Evolutionary conservation across 371 early-diverging fungal genomes (phyloP), one percentile per base, ranked within the genome.

Genomic region (Pancytospora epiphaga): DNA sequence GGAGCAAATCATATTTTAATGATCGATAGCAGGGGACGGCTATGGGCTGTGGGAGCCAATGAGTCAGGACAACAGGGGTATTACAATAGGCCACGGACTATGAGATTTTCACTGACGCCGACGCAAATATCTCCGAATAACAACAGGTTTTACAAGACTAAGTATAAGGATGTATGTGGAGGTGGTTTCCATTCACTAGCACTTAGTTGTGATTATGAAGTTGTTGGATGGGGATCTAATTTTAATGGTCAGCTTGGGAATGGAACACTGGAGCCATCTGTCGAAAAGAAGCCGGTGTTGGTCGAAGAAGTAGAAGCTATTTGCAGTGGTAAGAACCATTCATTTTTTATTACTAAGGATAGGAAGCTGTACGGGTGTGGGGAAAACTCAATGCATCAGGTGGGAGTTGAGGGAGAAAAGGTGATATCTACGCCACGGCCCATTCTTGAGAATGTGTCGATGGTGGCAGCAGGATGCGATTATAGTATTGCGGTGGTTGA

Each of bases 21-120:
- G 1, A 73, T 93, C 38, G 85, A 89, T 15, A 77, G 47, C 57
- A 84, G 85, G 27, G 89, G 90, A 49, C 79, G 77, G 43, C 85
- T 95, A 12, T 92, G 85, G 77, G 85, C 88, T 12, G 93, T 91
- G 91, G 98, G 96, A 36, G 87, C 87, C 75, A 90, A 90, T n/a
- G 89, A 92, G 73, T 90, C 89, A 75, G 86, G 85, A 72, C 93
- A 93, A 81, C 84, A 93, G n/a, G 94, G 93, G 51, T 74, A 82
- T 58, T 63, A 66, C 9, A 70, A 81, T 58, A 57, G 81, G 27
- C 51, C 58, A 19, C 69, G 85, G 1, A 70, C 73, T 27, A 75
- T 74, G 36, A 50, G 63, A 52, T 73, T 67, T 19, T 50, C 77
- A 0, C 76, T 86, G 9, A 72, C 75, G 27, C 86, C 85, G 12